Base-by-base conservation (phyloP, 1,284 basidiomycete genomes). In the Cryptococcus wingfieldii region DNA sequence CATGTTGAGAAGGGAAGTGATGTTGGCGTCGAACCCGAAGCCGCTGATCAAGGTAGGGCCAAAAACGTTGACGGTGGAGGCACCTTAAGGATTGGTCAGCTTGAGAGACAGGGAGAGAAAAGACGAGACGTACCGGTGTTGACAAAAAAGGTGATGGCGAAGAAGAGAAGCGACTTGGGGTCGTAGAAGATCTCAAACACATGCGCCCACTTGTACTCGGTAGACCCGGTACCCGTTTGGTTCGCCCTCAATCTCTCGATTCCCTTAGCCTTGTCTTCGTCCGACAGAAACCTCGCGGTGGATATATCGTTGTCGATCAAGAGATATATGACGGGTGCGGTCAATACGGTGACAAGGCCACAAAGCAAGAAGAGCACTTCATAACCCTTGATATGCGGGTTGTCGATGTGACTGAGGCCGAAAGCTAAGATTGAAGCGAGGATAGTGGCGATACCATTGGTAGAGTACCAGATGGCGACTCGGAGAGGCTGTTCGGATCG, bases 221-320 rank as follows among this genome's bases (percentile, higher is more conserved):
- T 67, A 1, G 60, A 58, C 5, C 66, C 71, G 9, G 69, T 70
- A 45, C 77, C 77, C 9, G 75, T 75, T 50, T 78, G 67, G 61
- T 79, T 79, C 46, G 74, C 71, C 25, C 72, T 62, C 5, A 79
- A 70, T 47, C 78, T 69, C 62, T 79, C 77, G 45, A 77, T 67
- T 7, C 72, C 77, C 64, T 72, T 72, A 14, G 59, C 53, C 38
- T 74, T 69, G 55, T 79, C 77, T 38, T 77, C 67, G 7, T 70
- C 61, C 16, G 62, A 59, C 8, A 78, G 65, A 67, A 75, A 79
- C 38, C 71, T 70, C 6, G 78, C 78, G 1, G 62, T 58, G 4
- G 66, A 63, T 38, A 76, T 66, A 37, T 66, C 63, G 46, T 70
- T 69, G 59, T 77, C 72, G 55, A 78, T 60, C 28, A 65, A 49